Percentiles rank a stretch among this genome's conserved stretches.
These are phyloP conservation scores for Xylariomycetidae sp. DNA, from an alignment of 2,329 filamentous ascomycete genomes.

Conservation along the genomic window DNA sequence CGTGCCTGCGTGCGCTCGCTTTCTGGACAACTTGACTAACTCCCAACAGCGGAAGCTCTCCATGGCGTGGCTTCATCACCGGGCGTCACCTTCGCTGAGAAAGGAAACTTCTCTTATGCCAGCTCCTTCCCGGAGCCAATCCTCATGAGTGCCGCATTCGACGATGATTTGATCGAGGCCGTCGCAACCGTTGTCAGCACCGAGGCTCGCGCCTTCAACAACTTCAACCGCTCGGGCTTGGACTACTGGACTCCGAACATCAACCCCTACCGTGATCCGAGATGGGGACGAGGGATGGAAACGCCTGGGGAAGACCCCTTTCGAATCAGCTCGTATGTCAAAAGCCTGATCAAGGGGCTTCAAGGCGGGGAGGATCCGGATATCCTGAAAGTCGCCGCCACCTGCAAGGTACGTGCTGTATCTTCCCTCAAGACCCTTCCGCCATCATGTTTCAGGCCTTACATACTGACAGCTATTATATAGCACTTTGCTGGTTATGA, in stretches of 20 bases:
- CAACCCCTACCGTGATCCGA: slow-evolving; percentile 18
- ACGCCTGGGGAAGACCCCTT: slow-evolving; percentile 27
- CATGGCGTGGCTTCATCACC: slow-evolving; percentile 53
- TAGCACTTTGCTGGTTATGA: slow-evolving; percentile 51
- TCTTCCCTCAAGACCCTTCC: background rate
- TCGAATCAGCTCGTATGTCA: slow-evolving; percentile 43
- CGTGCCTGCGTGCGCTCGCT: slow-evolving; percentile 9
- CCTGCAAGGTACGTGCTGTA: slow-evolving; percentile 40
- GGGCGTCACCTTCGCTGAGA: slow-evolving; percentile 30
- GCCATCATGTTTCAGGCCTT: background rate
- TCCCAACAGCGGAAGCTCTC: slow-evolving; percentile 42
- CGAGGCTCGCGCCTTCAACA: slow-evolving; percentile 27
- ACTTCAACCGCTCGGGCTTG: slow-evolving; percentile 21
- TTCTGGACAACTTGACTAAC: background rate
- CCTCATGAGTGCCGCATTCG: slow-evolving; percentile 24
- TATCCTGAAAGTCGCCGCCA: slow-evolving; percentile 39
- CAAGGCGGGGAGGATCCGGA: slow-evolving; percentile 31
- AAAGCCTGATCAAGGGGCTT: slow-evolving; percentile 46
- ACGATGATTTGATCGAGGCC: slow-evolving; percentile 23
- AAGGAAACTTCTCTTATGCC: slow-evolving; percentile 21
- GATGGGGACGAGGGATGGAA: slow-evolving; percentile 23
- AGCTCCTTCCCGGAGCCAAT: slow-evolving; percentile 28
- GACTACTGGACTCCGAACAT: slow-evolving; percentile 22
- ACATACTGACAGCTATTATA: slow-evolving; percentile 3
- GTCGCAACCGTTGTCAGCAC: slow-evolving; percentile 24